Evolutionary conservation across 345 rosid genomes (phyloP), one percentile per base, ranked within the genome.

Genomic region (Pistacia integerrima): DNA sequence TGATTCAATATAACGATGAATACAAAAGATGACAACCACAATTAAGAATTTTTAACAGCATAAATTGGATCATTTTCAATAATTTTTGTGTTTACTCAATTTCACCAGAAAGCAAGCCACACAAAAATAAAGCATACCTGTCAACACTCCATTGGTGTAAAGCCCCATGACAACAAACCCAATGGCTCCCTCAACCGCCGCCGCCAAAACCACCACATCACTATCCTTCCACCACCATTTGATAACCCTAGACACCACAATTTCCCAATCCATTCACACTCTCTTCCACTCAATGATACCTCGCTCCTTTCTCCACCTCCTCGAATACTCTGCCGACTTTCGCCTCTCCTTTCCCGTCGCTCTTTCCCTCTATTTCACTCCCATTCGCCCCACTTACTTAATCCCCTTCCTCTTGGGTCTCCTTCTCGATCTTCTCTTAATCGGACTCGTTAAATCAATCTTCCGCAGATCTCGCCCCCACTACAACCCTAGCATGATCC

Each of bases 401-500:
- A 36, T 80, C 57, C 89, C 94, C 6, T 89, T 96, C 80, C 78
- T 96, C 79, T 76, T 88, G 72, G 97, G 98, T 38, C 97, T 90
- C 83, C 94, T 96, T 79, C 81, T 93, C 70, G 97, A 92, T 74
- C 91, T 93, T 18, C 84, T 85, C 76, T 73, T 91, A 75, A 73
- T 93, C 77, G 98, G 95, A 74, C 78, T 89, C 65, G 72, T 92
- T 74, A 96, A 96, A 70, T 49, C 84, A 67, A 73, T 77, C 80
- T 87, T 92, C 92, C 98, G 97, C 62, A 97, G 98, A n/a, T 57
- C 86, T 11, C 97, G 97, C 70, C 99, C 98, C 36, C 79, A 80
- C 72, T 92, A 96, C 87, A 96, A 96, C 69, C 94, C 94, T 8
- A 68, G 87, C 78, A 96, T 90, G 97, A 87, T 88, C 67, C 82